These are phyloP conservation scores for Aspergillus bertholletiae DNA, from an alignment of 495 filamentous ascomycete species.

Conservation along the genomic window DNA sequence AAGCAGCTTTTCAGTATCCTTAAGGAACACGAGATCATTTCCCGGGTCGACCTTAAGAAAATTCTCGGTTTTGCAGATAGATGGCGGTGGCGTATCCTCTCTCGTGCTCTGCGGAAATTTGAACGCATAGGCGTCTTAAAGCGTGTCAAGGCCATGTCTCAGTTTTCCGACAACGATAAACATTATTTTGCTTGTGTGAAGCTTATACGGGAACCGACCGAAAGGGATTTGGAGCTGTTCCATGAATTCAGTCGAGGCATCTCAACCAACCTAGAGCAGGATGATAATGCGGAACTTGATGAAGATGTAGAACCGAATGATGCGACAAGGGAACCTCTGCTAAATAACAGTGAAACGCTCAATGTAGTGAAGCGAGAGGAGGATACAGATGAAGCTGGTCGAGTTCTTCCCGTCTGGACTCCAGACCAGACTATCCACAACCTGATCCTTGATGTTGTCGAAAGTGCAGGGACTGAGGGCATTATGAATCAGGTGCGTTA, in stretches of 20 bases:
- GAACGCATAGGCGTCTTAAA: constrained; percentile 65
- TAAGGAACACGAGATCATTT: constrained; percentile 42
- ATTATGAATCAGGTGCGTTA: constrained; percentile 49
- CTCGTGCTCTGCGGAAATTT: constrained; percentile 64
- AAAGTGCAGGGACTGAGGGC: constrained; percentile 47
- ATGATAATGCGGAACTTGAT: constrained; percentile 37
- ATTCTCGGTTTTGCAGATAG: constrained; percentile 55
- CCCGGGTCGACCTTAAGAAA: constrained; percentile 58
- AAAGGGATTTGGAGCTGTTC: constrained; percentile 60
- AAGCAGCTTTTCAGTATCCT: constrained; percentile 46
- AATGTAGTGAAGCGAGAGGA: constrained; percentile 24
- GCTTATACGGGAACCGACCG: constrained; percentile 68
- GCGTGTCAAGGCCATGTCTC: constrained; percentile 60
- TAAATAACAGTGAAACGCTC: constrained; percentile 18
- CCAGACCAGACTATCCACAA: constrained; percentile 50
- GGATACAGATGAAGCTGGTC: constrained; percentile 29
- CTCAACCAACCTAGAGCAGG: constrained; percentile 32
- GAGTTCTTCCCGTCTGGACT: constrained; percentile 51
- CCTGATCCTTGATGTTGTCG: constrained; percentile 50
- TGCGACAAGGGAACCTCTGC: constrained; percentile 13
- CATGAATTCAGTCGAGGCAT: constrained; percentile 33
- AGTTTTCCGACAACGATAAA: constrained; percentile 30
- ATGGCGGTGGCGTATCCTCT: constrained; percentile 65
- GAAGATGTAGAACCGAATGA: constrained; percentile 36
- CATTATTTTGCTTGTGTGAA: constrained; percentile 58